These are phyloP conservation scores for Psilocybe azurescens DNA, from an alignment of 768 basidiomycete species.

Conservation along the genomic window DNA sequence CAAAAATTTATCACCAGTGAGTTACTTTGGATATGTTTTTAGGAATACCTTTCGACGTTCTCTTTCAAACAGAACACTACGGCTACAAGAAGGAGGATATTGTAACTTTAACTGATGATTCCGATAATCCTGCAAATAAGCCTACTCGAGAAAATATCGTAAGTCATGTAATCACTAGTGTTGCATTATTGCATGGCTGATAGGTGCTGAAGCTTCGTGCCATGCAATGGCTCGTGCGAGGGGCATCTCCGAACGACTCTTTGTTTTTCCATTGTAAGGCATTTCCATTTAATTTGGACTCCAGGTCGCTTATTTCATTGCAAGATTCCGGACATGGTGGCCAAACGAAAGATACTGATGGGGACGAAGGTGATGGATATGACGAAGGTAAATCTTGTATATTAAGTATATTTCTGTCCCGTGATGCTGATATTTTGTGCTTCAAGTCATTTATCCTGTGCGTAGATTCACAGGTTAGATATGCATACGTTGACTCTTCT, in stretches of 20 bases:
- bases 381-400: constrained; percentile 65
- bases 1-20: constrained; percentile 74
- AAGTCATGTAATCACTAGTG: constrained; percentile 22
- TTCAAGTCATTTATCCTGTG: constrained; percentile 84
- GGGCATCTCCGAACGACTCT: constrained; percentile 81
- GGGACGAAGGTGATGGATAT: constrained; percentile 84
- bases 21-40: neutral
- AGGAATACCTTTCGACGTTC: neutral
- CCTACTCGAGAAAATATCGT: constrained; percentile 89
- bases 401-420: neutral
- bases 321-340: constrained; percentile 94
- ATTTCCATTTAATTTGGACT: neutral
- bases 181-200: neutral
- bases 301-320: neutral
- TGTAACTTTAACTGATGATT: constrained; percentile 84
- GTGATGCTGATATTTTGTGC: constrained; percentile 2
- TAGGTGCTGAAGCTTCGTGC: constrained; percentile 56
- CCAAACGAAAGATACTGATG: constrained; percentile 82
- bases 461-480: constrained; percentile 39
- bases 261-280: constrained; percentile 87
- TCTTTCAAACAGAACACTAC: constrained; percentile 48
- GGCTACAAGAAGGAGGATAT: constrained; percentile 82
- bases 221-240: constrained; percentile 92
- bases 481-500: neutral
- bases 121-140: constrained; percentile 57